Evolutionary conservation across 2,329 filamentous ascomycete genomes (phyloP), one percentile per base, ranked within the genome.

Genomic region (Talaromyces sp.): DNA sequence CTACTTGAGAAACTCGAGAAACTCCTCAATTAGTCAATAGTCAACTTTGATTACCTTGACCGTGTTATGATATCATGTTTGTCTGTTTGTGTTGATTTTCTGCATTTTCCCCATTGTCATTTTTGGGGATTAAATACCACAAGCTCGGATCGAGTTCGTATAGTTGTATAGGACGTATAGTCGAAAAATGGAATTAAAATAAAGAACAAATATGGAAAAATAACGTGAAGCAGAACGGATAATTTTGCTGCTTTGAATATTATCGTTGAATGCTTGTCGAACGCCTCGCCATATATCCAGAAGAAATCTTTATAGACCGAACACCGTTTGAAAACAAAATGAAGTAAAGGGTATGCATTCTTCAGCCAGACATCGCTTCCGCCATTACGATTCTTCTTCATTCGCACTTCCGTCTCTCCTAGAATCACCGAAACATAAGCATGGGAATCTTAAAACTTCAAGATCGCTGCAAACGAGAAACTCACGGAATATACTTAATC

Each of bases 1-100:
- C 78, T 97, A 66, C 74, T 96, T 51, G 90, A 89, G 66, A 82
- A 81, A 22, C 70, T 95, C 64, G 90, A 95, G 80, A 90, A 88
- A 80, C 79, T 91, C 64, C 81, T 85, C 64, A 83, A 78, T 36
- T 52, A 52, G 28, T 35, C 17, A 48, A 5, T 52, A 52, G 28
- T 35, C 17, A 48, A 5, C 15, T 39, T 28, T 9, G 2, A 1
- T 48, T 46, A 19, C 15, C 36, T 28, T 41, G 22, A 41, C 25
- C 22, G 43, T 50, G 31, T 56, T 21, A 56, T 56, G 54, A 56
- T 56, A 36, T 50, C 35, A 56, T 50, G 54, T 19, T 33, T 57
- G 36, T 45, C 22, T 52, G 2, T 22, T 45, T 48, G 41, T 56
- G 15, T 50, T 33, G 7, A 35, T 53, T 43, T 51, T 21, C n/a